A percentile compares a stretch with the other conserved stretches of the same genome.
Conservation (phyloP, 129 eudicot genomes). For the Helichrysum umbraculigerum region DNA sequence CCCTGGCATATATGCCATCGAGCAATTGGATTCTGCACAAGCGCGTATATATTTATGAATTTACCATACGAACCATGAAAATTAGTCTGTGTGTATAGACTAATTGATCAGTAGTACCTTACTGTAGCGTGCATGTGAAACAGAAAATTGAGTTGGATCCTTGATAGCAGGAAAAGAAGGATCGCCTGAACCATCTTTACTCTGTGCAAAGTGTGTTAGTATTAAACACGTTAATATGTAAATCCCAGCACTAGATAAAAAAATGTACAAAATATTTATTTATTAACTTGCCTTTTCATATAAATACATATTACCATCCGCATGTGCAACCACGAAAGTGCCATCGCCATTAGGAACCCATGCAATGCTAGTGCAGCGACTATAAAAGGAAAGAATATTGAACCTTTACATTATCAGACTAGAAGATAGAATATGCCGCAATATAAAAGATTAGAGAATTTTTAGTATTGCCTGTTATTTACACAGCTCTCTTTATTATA, state of each 20-base stretch:
- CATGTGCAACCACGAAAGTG: constrained; percentile 19
- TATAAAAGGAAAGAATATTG: not conserved
- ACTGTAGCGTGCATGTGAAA: constrained; percentile 11
- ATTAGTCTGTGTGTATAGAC: not conserved
- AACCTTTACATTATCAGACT: not conserved
- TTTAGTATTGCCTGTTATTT: constrained; percentile 16
- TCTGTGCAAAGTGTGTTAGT: not conserved
- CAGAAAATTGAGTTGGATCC: constrained; percentile 15
- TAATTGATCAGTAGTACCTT: constrained; percentile 5
- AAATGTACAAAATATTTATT: not conserved
- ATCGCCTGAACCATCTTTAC: constrained; percentile 16
- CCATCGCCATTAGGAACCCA: constrained; percentile 22
- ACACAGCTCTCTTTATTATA: constrained; percentile 17
- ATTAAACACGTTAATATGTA: not conserved
- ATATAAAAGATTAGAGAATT: not conserved
- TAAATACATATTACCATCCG: constrained; percentile 14
- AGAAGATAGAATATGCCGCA: not conserved
- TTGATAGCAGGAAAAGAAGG: constrained; percentile 8
- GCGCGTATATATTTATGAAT: not conserved
- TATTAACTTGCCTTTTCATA: constrained; percentile 16
- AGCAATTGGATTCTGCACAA: constrained; percentile 19
- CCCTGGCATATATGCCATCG: constrained; percentile 21
- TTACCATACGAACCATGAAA: not conserved
- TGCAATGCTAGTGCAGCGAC: constrained; percentile 19
- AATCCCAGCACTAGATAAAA: not conserved